Evolutionary conservation across 2,329 filamentous ascomycete genomes (phyloP), one percentile per base, ranked within the genome.

Genomic region (Venturia asperata): DNA sequence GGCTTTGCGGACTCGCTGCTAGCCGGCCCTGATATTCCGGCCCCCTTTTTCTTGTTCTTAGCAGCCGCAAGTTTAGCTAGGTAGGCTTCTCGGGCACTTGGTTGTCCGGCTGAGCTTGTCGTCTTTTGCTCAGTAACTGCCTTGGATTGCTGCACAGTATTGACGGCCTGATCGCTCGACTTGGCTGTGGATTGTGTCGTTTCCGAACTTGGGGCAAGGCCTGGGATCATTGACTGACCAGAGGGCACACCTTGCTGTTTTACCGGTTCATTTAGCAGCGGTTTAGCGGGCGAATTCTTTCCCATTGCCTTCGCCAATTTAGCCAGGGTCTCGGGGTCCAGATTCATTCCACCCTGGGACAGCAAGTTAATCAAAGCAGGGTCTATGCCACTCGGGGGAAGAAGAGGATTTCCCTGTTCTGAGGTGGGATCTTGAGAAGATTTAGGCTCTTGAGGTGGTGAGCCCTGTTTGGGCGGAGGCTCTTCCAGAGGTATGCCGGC

Each of bases 21-120:
- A 9, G n/a, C 11, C 13, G 37, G 39, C 21, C 39, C 37, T n/a
- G 37, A n/a, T 30, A 39, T 43, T 4, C 17, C 2, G 6, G 39
- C 60, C n/a, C n/a, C 60, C 37, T 27, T 61, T 39, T 61, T 61
- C 60, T 61, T 61, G 37, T 42, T 42, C 37, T 61, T 61, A 13
- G 37, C 37, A 42, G 60, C 60, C 3, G 60, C 60, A 58, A 58
- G 52, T 11, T 58, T 58, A 19, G 52, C 52, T 21, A 58, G 21
- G 30, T 58, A 58, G 52, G 30, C 52, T 37, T 58, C 52, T 7
- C 52, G 52, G 3, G 52, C 52, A 34, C 27, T 58, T n/a, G 19
- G 52, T 19, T 58, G 52, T 58, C 27, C 52, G 34, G 15, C 27
- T 37, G 52, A 37, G 30, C 19, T 37, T 34, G 52, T 4, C 1